phyloP scores from a whole-genome alignment of 768 basidiomycete genomes.

The Tylopilus balloui region DNA sequence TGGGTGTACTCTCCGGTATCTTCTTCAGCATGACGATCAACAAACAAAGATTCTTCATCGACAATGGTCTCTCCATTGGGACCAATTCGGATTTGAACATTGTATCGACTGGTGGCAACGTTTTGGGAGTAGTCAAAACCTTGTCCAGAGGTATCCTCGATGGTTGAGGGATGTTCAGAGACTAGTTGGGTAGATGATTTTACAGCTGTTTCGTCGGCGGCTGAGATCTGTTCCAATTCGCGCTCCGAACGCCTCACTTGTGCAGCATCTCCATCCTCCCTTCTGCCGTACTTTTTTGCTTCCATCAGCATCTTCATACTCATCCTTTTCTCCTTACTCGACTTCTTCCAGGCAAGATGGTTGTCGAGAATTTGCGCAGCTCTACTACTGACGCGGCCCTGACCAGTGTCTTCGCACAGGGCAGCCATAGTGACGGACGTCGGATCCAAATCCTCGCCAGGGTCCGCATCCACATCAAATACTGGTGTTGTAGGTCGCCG shows the following conservation, averaged over 20 bases:
- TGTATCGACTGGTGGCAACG: conserved; percentile 65
- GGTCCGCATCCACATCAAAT: conserved; percentile 56
- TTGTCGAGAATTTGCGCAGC: conserved; percentile 67
- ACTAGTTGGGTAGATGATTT: conserved; percentile 15
- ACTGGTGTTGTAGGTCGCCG: conserved; percentile 50
- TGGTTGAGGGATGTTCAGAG: conserved; percentile 13
- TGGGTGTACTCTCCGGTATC: conserved; percentile 73
- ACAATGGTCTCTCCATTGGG: conserved; percentile 84
- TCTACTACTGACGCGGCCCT: conserved; percentile 75
- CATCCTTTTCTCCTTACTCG: conserved; percentile 61
- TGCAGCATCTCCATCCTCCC: conserved; percentile 42
- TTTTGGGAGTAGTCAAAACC: conserved; percentile 69
- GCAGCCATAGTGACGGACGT: conserved; percentile 79
- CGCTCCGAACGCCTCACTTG: conserved; percentile 11
- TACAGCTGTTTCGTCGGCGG: conserved; percentile 3
- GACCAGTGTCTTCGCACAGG: conserved; percentile 72
- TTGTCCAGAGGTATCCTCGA: conserved; percentile 45
- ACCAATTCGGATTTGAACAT: conserved; percentile 82
- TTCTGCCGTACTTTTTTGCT: conserved; percentile 68
- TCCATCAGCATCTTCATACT: conserved; percentile 63
- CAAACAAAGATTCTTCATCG: conserved; percentile 79
- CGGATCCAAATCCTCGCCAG: conserved; percentile 78
- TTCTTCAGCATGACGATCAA: conserved; percentile 65
- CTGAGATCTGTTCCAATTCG: conserved; percentile 5
- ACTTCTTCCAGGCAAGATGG: conserved; percentile 66